A percentile compares a stretch with the other conserved stretches of the same genome.
Evolutionary conservation across 768 basidiomycete genomes (phyloP).

Genomic region (Pulveroboletus sp.): DNA sequence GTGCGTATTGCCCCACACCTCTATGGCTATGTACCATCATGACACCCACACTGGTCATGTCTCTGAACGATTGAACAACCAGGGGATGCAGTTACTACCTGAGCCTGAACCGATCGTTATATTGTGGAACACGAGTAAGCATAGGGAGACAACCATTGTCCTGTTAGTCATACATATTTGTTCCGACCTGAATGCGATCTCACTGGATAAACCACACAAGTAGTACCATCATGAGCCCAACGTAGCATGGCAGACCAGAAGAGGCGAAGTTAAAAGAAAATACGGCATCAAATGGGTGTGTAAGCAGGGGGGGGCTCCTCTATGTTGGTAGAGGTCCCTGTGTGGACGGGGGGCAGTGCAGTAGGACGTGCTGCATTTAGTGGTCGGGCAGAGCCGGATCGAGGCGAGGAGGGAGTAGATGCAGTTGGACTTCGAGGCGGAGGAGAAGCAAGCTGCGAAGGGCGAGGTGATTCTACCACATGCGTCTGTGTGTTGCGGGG

Average conservation of each 20-base stretch:
- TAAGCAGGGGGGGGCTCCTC: conserved; percentile 27
- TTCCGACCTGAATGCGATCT: neutral
- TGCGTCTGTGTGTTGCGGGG: neutral
- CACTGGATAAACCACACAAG: neutral
- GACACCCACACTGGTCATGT: neutral
- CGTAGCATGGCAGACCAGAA: neutral
- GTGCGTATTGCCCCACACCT: neutral
- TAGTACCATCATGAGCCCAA: neutral
- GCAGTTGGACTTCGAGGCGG: neutral
- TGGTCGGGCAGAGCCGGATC: neutral
- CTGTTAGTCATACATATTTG: neutral
- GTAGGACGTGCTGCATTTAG: neutral
- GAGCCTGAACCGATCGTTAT: neutral
- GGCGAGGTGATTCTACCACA: neutral
- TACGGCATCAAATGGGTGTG: conserved; percentile 13
- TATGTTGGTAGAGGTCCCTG: conserved; percentile 7
- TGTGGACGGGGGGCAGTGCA: conserved; percentile 5
- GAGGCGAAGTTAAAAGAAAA: neutral
- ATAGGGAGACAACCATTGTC: neutral
- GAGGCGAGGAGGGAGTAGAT: neutral
- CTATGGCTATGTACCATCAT: neutral
- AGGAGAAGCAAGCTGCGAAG: neutral
- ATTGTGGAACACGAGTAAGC: neutral
- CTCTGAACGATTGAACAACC: neutral
- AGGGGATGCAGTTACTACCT: neutral